These are phyloP conservation scores for Papiliotrema terrestris DNA, from an alignment of 1,284 basidiomycete species.

Conservation along the genomic window DNA sequence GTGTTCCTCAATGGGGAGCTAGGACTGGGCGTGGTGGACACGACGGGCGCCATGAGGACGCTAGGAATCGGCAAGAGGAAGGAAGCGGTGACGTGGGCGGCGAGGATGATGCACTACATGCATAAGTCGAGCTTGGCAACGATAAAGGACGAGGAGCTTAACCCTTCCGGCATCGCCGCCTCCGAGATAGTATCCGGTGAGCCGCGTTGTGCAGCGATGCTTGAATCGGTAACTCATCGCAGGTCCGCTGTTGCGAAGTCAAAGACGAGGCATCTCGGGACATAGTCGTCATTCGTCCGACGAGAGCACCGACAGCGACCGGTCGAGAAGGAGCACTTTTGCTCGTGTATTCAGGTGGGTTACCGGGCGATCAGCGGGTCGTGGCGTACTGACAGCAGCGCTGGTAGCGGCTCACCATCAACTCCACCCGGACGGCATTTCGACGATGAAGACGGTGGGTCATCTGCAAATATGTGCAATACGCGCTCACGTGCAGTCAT, in stretches of 20 bases:
- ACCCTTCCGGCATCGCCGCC: conserved; percentile 30
- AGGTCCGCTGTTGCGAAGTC: neutral
- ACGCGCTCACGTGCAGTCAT: neutral
- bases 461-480: neutral
- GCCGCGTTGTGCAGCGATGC: conserved; percentile 2
- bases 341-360: conserved; percentile 8
- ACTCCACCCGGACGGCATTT: neutral
- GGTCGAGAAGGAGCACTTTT: conserved; percentile 5
- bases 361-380: neutral
- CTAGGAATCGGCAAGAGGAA: conserved; percentile 4
- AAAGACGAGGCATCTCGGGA: neutral
- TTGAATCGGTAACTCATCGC: neutral
- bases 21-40: conserved; percentile 1
- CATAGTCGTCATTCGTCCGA: conserved; percentile 20
- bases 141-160: conserved; percentile 19
- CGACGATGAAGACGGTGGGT: neutral
- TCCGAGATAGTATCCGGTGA: conserved; percentile 43
- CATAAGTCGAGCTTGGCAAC: no score
- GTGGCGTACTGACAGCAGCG: neutral
- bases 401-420: neutral
- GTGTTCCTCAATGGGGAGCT: conserved; percentile 40
- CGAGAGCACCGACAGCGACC: conserved; percentile 15
- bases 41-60: conserved; percentile 18
- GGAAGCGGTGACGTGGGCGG: conserved; percentile 16
- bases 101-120: conserved; percentile 16